Base-by-base conservation (phyloP, 2,329 filamentous ascomycete genomes). In the Paracoccidioides lutzii region DNA sequence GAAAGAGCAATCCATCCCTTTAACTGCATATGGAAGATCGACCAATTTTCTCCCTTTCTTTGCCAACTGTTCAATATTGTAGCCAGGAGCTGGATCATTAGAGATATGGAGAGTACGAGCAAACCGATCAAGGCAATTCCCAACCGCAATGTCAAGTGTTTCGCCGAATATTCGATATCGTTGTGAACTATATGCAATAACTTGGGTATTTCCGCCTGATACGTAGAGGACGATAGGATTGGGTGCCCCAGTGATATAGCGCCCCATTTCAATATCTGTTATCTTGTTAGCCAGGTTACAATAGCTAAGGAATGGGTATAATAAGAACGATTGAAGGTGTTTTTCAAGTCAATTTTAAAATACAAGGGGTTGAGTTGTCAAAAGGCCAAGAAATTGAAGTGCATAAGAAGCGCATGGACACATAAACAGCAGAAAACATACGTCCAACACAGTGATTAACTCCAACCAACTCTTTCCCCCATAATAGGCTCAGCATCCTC, bases 1-100 rank as follows among this genome's bases (percentile, higher is more conserved):
- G 72, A 98, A 97, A 30, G 87, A 93, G 65, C 90, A 95, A 70
- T 98, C 93, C 93, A 98, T 98, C 53, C 93, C 93, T 73, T 98
- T 98, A 60, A 98, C 93, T 2, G 90, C 83, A 67, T 98, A 98
- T 1, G 93, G 93, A 33, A 98, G 76, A 62, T 97, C 91, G 15
- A 97, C 77, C 42, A 98, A 75, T 28, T 82, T 73, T 46, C 78
- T 81, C 0, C 81, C 81, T 54, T 84, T 83, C 70, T 86, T 84
- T 62, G 93, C 93, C 52, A 97, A 76, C 73, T 95, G 88, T 75
- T 98, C 93, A 63, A 98, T 96, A 68, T 98, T 98, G 73, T 97
- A 96, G 1, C 93, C 93, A 0, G 93, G 93, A 0, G 93, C 93
- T 0, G 93, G 93, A 69, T 98, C 91, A 70, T 98, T 98, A 68